Evolutionary conservation across 2,329 filamentous ascomycete genomes (phyloP).

Genomic region (Xylariaceae sp.): DNA sequence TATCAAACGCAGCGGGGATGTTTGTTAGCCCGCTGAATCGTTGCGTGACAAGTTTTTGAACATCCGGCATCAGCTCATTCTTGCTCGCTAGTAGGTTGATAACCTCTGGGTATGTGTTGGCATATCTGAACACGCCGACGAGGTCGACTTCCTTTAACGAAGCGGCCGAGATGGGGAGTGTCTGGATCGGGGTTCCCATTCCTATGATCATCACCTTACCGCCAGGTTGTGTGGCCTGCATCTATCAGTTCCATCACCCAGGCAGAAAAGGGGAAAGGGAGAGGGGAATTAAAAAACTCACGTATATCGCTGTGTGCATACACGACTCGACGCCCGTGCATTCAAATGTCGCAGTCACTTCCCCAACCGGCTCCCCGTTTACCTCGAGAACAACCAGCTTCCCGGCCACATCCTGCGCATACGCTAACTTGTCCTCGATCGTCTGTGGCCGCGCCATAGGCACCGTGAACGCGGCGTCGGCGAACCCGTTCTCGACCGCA

Average conservation of each 20-base stretch:
- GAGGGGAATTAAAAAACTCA: conserved; percentile 39
- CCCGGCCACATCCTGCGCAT: conserved; percentile 53
- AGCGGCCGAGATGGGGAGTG: conserved; percentile 71
- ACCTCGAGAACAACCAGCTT: conserved; percentile 42
- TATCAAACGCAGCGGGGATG: conserved; percentile 69
- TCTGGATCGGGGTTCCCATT: conserved; percentile 78
- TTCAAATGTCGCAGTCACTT: conserved; percentile 72
- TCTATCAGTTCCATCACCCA: neutral
- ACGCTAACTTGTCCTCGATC: conserved; percentile 56
- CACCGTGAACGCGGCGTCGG: conserved; percentile 55
- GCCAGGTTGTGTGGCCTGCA: conserved; percentile 62
- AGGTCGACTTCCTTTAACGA: conserved; percentile 77
- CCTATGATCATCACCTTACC: conserved; percentile 76
- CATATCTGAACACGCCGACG: conserved; percentile 77
- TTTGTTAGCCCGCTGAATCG: conserved; percentile 64
- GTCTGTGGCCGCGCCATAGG: conserved; percentile 48
- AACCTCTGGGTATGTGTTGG: conserved; percentile 68
- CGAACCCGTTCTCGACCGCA: conserved; percentile 58
- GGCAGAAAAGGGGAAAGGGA: neutral
- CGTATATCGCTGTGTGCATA: conserved; percentile 74
- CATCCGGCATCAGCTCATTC: conserved; percentile 59
- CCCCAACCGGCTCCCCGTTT: conserved; percentile 52
- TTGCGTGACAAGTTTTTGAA: conserved; percentile 72
- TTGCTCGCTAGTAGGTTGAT: conserved; percentile 54
- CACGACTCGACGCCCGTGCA: conserved; percentile 80